These are phyloP conservation scores for Cyberlindnera saturnus DNA, from an alignment of 805 yeast genomes.

Conservation along the genomic window DNA sequence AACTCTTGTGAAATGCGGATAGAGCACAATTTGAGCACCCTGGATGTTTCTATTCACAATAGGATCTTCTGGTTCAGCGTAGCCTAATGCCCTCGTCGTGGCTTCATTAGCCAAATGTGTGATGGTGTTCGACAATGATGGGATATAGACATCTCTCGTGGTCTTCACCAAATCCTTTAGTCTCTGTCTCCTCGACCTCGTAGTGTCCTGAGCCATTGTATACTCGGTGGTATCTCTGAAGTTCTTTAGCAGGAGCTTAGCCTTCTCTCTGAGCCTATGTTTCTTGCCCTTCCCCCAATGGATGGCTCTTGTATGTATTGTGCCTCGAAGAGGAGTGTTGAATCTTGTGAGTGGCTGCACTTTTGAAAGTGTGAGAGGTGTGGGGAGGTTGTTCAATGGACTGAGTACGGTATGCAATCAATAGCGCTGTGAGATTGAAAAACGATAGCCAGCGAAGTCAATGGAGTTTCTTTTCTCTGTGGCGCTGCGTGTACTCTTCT, in stretches of 20 bases:
- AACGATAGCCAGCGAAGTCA: no score
- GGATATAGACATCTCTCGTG: slow-evolving; percentile 54
- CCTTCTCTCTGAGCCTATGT: not conserved
- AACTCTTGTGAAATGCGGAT: slow-evolving; percentile 48
- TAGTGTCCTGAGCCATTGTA: not conserved
- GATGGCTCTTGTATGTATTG: not conserved
- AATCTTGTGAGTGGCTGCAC: not conserved
- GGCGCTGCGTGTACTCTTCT: no score
- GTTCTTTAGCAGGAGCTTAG: not conserved
- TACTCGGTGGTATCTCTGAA: not conserved
- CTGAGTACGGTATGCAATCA: no score
- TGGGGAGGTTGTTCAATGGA: no score
- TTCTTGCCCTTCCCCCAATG: not conserved
- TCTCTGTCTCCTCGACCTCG: slow-evolving; percentile 35
- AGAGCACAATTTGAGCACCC: slow-evolving; percentile 56
- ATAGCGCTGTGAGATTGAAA: no score
- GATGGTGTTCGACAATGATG: slow-evolving; percentile 41
- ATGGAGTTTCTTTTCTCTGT: no score
- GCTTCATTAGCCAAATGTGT: slow-evolving; percentile 44
- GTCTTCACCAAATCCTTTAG: slow-evolving; percentile 45
- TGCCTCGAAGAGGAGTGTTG: no score
- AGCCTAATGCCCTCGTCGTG: slow-evolving; percentile 19
- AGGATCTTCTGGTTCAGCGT: slow-evolving; percentile 6
- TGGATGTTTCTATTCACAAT: slow-evolving; percentile 14
- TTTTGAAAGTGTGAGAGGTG: not conserved